These are phyloP conservation scores for Canna indica DNA, from an alignment of 176 grass and related monocot species.

Conservation along the genomic window DNA sequence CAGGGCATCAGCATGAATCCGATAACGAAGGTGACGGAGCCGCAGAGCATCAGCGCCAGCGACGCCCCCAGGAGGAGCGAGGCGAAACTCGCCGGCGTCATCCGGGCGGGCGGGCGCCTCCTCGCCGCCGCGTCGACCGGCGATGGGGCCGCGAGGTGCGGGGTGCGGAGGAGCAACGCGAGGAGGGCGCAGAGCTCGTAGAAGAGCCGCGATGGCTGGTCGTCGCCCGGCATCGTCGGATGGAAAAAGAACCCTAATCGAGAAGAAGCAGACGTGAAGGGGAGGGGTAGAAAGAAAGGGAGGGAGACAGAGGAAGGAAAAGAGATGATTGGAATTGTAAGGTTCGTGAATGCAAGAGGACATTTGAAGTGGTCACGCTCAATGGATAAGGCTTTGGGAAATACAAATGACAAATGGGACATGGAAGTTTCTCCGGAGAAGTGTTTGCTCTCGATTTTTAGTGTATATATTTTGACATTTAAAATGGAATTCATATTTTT, in stretches of 20 bases:
- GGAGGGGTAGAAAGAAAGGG: neutral
- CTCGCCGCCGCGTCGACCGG: neutral
- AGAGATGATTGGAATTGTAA: neutral
- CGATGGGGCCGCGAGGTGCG: neutral
- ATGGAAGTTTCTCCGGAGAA: too few relatives aligned
- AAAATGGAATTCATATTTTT: too few relatives aligned
- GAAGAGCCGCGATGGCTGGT: neutral
- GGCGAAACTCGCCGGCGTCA: neutral
- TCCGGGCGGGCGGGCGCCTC: neutral
- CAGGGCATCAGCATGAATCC: constrained; percentile 14
- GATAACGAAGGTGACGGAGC: neutral
- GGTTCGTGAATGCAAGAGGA: too few relatives aligned
- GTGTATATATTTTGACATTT: too few relatives aligned
- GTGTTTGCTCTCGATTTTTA: too few relatives aligned
- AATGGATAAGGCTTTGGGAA: too few relatives aligned
- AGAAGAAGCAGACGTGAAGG: neutral
- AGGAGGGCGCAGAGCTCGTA: neutral
- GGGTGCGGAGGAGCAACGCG: neutral
- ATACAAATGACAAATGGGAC: too few relatives aligned
- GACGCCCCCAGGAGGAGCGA: constrained; percentile 2
- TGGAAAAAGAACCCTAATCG: neutral
- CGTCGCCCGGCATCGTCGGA: neutral
- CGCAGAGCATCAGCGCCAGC: constrained; percentile 7
- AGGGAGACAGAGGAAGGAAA: neutral
- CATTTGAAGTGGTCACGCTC: too few relatives aligned